Base-by-base conservation (phyloP, 768 basidiomycete genomes). In the Mycena pura region DNA sequence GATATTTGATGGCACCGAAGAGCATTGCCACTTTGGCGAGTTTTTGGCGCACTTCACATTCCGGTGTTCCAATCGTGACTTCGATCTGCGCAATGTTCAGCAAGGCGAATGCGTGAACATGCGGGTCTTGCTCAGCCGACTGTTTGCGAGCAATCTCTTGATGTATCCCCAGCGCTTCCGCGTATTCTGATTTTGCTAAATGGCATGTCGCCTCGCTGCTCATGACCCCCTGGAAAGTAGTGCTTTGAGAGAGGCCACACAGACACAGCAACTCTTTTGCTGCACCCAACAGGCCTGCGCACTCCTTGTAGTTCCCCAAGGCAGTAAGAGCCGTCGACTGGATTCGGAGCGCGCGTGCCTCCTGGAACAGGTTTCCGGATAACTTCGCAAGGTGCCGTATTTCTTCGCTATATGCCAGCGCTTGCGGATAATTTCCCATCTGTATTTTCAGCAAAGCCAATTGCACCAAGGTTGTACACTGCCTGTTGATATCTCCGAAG, bases 181-280 rank as follows among this genome's bases (percentile, higher is more conserved):
- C 56, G 47, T 57, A 57, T 24, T 57, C 47, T 46, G 46, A 41
- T 39, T 49, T 57, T 47, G 49, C 22, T 49, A 29, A 17, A 57
- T 34, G 46, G 22, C 56, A n/a, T n/a, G n/a, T n/a, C 21, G 56
- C 56, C 15, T 49, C 46, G 24, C 40, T 41, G 15, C 49, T 47
- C 38, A 49, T 49, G 21, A 57, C 34, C 19, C 41, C 38, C 29
- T 39, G n/a, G 3, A 38, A 15, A 5, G 38, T 32, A 2, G 38
- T 25, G 21, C 21, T 38, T 47, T n/a, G n/a, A n/a, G n/a, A 11
- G 32, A 49, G 15, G 47, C 25, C 6, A 32, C 25, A 19, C 48
- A 32, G 0, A 57, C 31, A 22, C 49, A 46, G 29, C 40, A 28
- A 17, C 28, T 39, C 28, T 15, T 34, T 49, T n/a, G n/a, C n/a